Conservation (phyloP, 83 land plant genomes). For the Picea abies region DNA sequence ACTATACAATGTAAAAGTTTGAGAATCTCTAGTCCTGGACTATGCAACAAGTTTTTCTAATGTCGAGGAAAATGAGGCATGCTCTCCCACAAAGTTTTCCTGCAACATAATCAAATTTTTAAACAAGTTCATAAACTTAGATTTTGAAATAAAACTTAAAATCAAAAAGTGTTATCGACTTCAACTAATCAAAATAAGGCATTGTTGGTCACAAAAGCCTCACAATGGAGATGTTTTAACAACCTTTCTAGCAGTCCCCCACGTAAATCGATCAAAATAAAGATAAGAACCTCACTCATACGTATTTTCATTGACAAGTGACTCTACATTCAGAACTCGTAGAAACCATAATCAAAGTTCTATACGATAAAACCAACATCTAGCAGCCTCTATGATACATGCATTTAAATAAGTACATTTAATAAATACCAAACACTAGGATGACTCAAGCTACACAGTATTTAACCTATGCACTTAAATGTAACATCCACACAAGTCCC, state of each 20-base stretch:
- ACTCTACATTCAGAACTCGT: conserved; percentile 69
- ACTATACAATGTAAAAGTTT: too few species aligned
- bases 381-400: conserved; percentile 68
- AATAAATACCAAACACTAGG: neutral
- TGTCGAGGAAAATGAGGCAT: too few species aligned
- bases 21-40: too few species aligned
- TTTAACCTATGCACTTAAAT: neutral
- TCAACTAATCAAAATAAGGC: neutral
- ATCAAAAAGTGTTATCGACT: neutral
- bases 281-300: conserved; percentile 83
- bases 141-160: neutral
- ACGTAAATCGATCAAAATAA: conserved; percentile 75
- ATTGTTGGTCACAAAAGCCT: neutral
- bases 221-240: neutral
- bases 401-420: conserved; percentile 15
- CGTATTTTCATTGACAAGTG: conserved; percentile 58
- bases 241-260: conserved; percentile 81
- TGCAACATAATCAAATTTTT: conserved; percentile 25
- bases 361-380: conserved; percentile 65
- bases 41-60: too few species aligned
- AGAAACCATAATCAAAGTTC: conserved; percentile 67
- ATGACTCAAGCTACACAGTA: conserved; percentile 1
- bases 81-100: conserved; percentile 60
- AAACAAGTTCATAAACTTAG: neutral
- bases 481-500: neutral